Conservation (phyloP, 495 filamentous ascomycete genomes). For the Penicilliopsis zonata region DNA sequence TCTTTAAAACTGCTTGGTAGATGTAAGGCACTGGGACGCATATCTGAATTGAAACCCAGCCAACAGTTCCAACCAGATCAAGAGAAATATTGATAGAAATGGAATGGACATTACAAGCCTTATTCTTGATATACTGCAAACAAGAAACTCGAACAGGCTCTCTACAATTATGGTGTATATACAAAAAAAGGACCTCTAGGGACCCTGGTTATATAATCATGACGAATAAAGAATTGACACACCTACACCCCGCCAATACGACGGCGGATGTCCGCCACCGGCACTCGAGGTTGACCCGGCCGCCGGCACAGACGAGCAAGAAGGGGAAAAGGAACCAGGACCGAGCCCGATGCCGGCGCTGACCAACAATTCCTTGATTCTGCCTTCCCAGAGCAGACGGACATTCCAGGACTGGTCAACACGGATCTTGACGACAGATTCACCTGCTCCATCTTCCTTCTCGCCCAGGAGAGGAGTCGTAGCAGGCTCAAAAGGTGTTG, state of each 20-base stretch:
- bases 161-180: neutral
- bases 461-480: constrained; percentile 9
- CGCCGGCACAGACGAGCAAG: constrained; percentile 16
- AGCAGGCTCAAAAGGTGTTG: constrained; percentile 5
- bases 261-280: constrained; percentile 51
- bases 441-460: constrained; percentile 48
- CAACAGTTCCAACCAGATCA: too few species aligned
- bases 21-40: too few species aligned
- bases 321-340: constrained; percentile 30
- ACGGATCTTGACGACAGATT: constrained; percentile 82
- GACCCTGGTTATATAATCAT: too few species aligned
- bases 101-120: too few species aligned
- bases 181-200: neutral
- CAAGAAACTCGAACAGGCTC: too few species aligned
- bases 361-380: constrained; percentile 85
- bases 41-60: too few species aligned
- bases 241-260: constrained; percentile 52
- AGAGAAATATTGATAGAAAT: too few species aligned
- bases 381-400: constrained; percentile 85
- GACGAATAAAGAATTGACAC: constrained; percentile 89
- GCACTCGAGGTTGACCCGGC: constrained; percentile 22
- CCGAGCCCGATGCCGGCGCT: constrained; percentile 71
- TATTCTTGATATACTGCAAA: too few species aligned
- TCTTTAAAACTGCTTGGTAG: too few species aligned
- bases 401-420: constrained; percentile 77